Percentiles rank a stretch among this genome's conserved stretches.
Evolutionary conservation across 2,329 filamentous ascomycete genomes (phyloP).

Genomic region (Botrytis tulipae): DNA sequence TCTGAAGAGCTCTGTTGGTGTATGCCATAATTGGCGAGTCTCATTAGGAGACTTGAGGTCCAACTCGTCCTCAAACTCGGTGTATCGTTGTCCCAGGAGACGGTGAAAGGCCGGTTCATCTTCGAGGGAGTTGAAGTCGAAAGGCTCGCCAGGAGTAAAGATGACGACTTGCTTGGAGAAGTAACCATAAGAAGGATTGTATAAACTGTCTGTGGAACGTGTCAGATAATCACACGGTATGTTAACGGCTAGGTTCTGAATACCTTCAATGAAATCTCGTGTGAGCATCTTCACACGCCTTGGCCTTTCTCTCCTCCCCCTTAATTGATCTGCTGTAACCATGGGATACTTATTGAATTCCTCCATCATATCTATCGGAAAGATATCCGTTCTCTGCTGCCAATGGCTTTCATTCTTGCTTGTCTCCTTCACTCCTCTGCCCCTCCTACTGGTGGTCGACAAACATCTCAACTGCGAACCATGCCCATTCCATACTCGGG

Average conservation of each 20-base stretch:
- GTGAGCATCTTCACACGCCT: slow-evolving; percentile 93
- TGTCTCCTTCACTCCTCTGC: slow-evolving; percentile 22
- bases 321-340: slow-evolving; percentile 79
- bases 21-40: slow-evolving; percentile 94
- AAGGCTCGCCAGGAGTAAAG: slow-evolving; percentile 88
- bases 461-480: slow-evolving; percentile 40
- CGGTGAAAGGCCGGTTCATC: slow-evolving; percentile 85
- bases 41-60: slow-evolving; percentile 67
- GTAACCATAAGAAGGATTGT: slow-evolving; percentile 93
- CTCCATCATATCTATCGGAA: slow-evolving; percentile 72
- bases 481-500: slow-evolving; percentile 41
- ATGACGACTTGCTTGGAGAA: slow-evolving; percentile 96
- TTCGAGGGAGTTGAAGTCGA: slow-evolving; percentile 76
- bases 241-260: slow-evolving; percentile 26
- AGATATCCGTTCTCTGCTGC: slow-evolving; percentile 78
- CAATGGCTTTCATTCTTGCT: slow-evolving; percentile 66
- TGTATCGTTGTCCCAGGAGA: slow-evolving; percentile 75
- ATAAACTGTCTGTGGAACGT: slow-evolving; percentile 70
- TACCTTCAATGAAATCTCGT: slow-evolving; percentile 95
- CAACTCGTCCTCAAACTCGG: slow-evolving; percentile 83
- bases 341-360: slow-evolving; percentile 82
- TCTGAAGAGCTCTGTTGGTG: slow-evolving; percentile 92
- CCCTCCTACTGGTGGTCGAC: slow-evolving; percentile 27
- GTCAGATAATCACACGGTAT: slow-evolving; percentile 24
- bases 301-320: slow-evolving; percentile 70